A percentile compares a stretch with the other conserved stretches of the same genome.
These are phyloP conservation scores for Sextonia rubra DNA, from an alignment of 164 flowering plant genomes.

Conservation along the genomic window DNA sequence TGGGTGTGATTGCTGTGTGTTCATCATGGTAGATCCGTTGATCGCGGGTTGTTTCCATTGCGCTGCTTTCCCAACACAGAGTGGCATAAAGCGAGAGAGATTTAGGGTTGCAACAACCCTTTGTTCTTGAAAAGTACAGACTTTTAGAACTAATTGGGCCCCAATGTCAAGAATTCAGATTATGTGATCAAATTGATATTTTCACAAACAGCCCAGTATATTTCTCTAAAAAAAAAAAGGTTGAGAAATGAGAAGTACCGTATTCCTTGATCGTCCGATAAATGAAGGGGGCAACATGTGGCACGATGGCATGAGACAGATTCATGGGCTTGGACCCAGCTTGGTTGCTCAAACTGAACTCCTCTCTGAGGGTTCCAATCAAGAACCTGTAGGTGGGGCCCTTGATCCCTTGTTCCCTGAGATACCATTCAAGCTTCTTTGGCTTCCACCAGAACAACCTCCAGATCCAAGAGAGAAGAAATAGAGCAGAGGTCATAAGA, in stretches of 20 bases:
- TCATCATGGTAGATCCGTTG: no score
- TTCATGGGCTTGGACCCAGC: conserved; percentile 11
- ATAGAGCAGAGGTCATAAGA: neutral
- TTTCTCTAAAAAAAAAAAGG: no score
- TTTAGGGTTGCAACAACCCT: no score
- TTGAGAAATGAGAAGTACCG: conserved; percentile 8
- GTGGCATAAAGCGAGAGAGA: no score
- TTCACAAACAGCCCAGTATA: no score
- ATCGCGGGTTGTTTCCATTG: no score
- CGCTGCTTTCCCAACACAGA: no score
- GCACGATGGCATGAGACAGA: conserved; percentile 12
- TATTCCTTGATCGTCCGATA: conserved; percentile 6
- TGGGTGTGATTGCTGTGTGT: no score
- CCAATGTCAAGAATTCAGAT: no score
- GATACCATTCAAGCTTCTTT: conserved; percentile 2
- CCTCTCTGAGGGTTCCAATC: conserved; percentile 5
- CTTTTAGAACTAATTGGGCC: no score
- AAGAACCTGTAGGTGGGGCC: conserved; percentile 12
- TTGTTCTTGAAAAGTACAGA: no score
- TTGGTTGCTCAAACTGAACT: neutral
- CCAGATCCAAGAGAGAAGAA: neutral
- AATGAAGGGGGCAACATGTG: conserved; percentile 13
- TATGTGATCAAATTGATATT: no score
- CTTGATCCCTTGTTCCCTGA: conserved; percentile 12
- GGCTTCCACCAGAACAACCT: conserved; percentile 1